phyloP scores from a whole-genome alignment of 441 rosid species.

The Isatis lusitanica region DNA sequence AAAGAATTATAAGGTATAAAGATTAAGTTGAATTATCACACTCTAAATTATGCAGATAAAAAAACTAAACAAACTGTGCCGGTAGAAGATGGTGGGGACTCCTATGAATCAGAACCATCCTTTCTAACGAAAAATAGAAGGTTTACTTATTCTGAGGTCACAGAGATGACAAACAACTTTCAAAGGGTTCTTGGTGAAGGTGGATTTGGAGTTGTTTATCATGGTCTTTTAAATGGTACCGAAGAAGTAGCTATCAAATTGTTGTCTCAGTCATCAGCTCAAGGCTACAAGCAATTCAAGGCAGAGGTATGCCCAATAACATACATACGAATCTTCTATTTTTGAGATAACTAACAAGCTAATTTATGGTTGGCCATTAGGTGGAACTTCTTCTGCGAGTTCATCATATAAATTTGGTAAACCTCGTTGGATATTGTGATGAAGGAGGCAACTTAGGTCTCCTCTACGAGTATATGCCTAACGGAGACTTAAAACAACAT shows the following conservation, averaged over 20 bases:
- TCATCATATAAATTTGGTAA: neutral
- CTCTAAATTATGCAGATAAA: no score
- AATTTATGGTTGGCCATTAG: no score
- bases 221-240: slow-evolving; percentile 32
- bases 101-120: no score
- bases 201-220: slow-evolving; percentile 50
- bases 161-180: slow-evolving; percentile 37
- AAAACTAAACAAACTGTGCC: no score
- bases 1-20: no score
- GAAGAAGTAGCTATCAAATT: slow-evolving; percentile 44
- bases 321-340: no score
- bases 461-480: neutral
- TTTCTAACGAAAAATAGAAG: slow-evolving; percentile 3
- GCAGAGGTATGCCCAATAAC: slow-evolving; percentile 50
- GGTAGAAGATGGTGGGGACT: no score
- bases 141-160: slow-evolving; percentile 34
- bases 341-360: no score
- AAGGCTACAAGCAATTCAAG: slow-evolving; percentile 48
- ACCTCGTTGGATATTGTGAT: neutral
- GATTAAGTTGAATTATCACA: no score
- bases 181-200: slow-evolving; percentile 42
- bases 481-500: neutral
- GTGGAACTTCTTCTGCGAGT: neutral
- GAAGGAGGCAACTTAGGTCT: neutral
- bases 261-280: slow-evolving; percentile 39